Evolutionary conservation across 176 grass and related monocot species (phyloP), one percentile per base, ranked within the genome.

Genomic region (Themeda triandra): DNA sequence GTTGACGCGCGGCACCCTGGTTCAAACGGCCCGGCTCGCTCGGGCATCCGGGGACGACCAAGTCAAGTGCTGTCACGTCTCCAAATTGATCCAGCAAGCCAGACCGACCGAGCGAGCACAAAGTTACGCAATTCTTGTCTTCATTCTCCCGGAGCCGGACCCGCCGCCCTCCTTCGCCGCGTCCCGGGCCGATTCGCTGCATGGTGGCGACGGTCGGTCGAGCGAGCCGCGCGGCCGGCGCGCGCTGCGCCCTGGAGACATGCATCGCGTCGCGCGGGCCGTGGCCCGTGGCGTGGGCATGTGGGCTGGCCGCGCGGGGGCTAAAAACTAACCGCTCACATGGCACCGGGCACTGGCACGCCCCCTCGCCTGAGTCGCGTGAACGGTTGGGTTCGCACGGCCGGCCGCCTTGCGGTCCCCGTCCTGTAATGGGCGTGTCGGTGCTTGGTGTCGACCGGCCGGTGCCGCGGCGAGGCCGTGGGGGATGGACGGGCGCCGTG

Each of bases 241-340:
- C 5, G 49, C 49, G 15, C 45, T 48, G 10, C 2, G 0, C 13
- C 0, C 1, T 19, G 54, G 54, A 59, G 54, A 59, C 54, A 4
- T 59, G 23, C 54, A 59, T 59, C 54, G 54, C 54, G 54, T 10
- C 17, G 44, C 17, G 28, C 14, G 59, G 58, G 32, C 36, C 39
- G 77, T 65, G 59, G 70, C 70, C 36, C 39, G 77, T 65, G 59
- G 70, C 70, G 13, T 66, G 25, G 32, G 19, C 73, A 58, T 65
- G 77, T 69, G 79, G 21, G 12, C 63, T 10, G 19, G 18, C 23
- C 17, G 58, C 33, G 19, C 42, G 18, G 18, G 18, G 58, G n/a
- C n/a, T n/a, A n/a, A n/a, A n/a, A n/a, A n/a, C 77, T 46, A 48
- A n/a, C 63, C 7, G 30, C 15, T 58, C 80, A 71, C 80, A 71